Conservation (phyloP, 2,329 filamentous ascomycete species). For the Fusarium sp. region DNA sequence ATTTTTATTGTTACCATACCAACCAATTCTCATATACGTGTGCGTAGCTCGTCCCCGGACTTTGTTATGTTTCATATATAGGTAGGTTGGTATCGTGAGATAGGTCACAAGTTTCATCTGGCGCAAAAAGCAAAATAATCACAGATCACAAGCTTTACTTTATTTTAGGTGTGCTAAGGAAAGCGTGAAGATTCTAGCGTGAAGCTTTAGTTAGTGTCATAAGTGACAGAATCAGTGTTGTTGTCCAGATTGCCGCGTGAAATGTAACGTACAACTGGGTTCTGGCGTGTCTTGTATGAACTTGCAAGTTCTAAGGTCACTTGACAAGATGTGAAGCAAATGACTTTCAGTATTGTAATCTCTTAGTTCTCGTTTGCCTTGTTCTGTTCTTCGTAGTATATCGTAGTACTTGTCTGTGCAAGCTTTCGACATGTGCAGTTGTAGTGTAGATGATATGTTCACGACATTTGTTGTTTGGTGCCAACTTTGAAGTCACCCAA, state of each 20-base stretch:
- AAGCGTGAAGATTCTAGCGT: neutral
- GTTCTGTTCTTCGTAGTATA: neutral
- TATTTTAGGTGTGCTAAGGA: neutral
- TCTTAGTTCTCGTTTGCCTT: neutral
- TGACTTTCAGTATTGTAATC: neutral
- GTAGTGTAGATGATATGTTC: neutral
- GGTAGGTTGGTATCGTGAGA: neutral
- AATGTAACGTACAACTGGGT: neutral
- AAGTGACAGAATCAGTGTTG: neutral
- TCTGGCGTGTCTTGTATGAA: neutral
- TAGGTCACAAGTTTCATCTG: neutral
- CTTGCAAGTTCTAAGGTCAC: neutral
- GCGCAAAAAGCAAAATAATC: neutral
- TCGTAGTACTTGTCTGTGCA: no score
- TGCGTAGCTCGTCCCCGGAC: neutral
- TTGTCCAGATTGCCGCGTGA: neutral
- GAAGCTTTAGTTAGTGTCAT: neutral
- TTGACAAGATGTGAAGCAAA: neutral
- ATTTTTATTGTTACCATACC: neutral
- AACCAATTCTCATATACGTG: neutral
- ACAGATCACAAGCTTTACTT: neutral
- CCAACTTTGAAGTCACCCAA: neutral
- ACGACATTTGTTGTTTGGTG: neutral
- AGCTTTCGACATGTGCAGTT: neutral
- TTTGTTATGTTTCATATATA: slow-evolving; percentile 2